These are phyloP conservation scores for Candida nonsorbophila DNA, from an alignment of 805 yeast genomes.

Conservation along the genomic window DNA sequence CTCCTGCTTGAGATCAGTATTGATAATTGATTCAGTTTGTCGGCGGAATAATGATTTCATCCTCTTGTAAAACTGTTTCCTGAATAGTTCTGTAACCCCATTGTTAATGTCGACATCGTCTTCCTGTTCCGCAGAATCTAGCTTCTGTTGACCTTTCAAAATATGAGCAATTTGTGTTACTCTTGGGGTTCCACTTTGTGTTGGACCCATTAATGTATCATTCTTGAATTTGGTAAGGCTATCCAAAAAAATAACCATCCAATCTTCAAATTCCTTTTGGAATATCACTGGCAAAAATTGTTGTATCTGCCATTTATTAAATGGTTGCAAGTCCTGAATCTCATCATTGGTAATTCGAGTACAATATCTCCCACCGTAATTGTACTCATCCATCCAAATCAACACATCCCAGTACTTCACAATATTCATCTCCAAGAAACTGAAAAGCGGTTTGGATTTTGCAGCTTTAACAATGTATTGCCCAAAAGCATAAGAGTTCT, in stretches of 20 bases:
- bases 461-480: conserved; percentile 76
- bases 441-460: conserved; percentile 75
- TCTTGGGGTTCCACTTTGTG: conserved; percentile 48
- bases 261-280: conserved; percentile 81
- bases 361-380: conserved; percentile 72
- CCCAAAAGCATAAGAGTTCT: conserved; percentile 86
- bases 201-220: conserved; percentile 29
- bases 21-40: conserved; percentile 69
- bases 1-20: conserved; percentile 56
- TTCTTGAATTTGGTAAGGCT: conserved; percentile 54
- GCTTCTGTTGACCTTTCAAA: conserved; percentile 37
- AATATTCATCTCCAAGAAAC: conserved; percentile 70
- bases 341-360: conserved; percentile 39
- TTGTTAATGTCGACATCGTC: conserved; percentile 22
- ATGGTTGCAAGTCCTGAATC: conserved; percentile 43
- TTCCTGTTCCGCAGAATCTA: conserved; percentile 25
- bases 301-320: conserved; percentile 73
- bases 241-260: conserved; percentile 76
- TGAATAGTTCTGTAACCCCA: conserved; percentile 52
- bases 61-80: conserved; percentile 62
- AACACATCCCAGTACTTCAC: conserved; percentile 86
- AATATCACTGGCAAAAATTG: conserved; percentile 68
- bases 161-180: conserved; percentile 63
- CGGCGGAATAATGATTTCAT: conserved; percentile 58
- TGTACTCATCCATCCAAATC: conserved; percentile 91